These are phyloP conservation scores for Musa schizocarpa DNA, from an alignment of 176 grass and related monocot species.

Conservation along the genomic window DNA sequence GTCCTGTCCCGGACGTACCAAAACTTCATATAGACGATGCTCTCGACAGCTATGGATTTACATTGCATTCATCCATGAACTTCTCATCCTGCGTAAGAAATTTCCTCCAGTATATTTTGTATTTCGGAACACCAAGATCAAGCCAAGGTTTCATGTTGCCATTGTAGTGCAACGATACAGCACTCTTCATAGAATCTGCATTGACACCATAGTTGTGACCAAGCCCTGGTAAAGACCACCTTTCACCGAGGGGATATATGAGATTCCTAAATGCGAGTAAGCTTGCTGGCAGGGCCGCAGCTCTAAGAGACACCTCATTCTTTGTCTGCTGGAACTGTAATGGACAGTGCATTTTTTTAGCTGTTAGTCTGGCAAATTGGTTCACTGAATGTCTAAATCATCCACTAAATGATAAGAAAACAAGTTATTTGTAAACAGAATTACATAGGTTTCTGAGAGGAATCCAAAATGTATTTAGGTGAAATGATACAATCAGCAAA, in stretches of 20 bases:
- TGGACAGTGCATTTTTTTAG: neutral
- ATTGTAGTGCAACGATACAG: slow-evolving; percentile 65
- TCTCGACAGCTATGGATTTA: slow-evolving; percentile 29
- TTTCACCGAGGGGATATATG: slow-evolving; percentile 19
- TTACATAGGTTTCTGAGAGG: neutral
- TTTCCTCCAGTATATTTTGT: slow-evolving; percentile 73
- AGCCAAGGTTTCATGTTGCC: slow-evolving; percentile 98
- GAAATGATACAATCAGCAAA: too few species aligned
- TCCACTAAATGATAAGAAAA: neutral
- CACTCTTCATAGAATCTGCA: slow-evolving; percentile 24
- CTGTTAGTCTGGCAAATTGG: neutral
- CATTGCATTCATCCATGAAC: slow-evolving; percentile 85
- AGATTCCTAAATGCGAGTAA: slow-evolving; percentile 22
- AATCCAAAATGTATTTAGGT: too few species aligned
- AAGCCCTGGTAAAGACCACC: slow-evolving; percentile 32
- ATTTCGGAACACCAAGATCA: slow-evolving; percentile 70
- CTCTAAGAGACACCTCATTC: neutral
- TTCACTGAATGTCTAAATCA: neutral
- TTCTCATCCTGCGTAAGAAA: slow-evolving; percentile 46
- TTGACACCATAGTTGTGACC: slow-evolving; percentile 68
- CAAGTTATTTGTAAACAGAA: neutral
- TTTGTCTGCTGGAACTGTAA: slow-evolving; percentile 7
- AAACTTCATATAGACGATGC: too few species aligned
- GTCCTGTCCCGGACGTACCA: too few species aligned
- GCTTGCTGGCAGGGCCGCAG: neutral